These are phyloP conservation scores for Vigna hirtella DNA, from an alignment of 306 rosid genomes.

Conservation along the genomic window DNA sequence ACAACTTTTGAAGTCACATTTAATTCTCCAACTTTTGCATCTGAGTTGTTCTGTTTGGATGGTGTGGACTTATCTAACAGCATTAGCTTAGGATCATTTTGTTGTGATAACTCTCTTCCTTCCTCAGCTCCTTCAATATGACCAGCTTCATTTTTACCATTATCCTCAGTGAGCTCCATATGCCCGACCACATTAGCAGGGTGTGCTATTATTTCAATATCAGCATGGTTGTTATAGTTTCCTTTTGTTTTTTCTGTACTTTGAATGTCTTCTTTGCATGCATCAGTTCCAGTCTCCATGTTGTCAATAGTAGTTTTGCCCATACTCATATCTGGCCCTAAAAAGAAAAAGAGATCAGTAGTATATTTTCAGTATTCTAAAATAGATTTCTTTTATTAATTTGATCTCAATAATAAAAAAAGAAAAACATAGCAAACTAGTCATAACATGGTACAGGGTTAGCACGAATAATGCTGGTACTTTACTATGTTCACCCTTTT, in stretches of 20 bases:
- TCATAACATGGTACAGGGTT: slow-evolving; percentile 33
- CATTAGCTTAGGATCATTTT: slow-evolving; percentile 45
- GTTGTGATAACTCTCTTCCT: slow-evolving; percentile 48
- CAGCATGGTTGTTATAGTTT: slow-evolving; percentile 37
- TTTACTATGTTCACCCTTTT: slow-evolving; percentile 39
- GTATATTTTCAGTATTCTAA: slow-evolving; percentile 14
- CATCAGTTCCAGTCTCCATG: slow-evolving; percentile 44
- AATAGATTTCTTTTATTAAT: neutral
- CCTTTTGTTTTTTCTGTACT: slow-evolving; percentile 38
- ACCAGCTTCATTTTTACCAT: slow-evolving; percentile 40
- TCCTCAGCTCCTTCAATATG: slow-evolving; percentile 45
- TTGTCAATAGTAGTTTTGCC: slow-evolving; percentile 43
- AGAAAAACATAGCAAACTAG: slow-evolving; percentile 29
- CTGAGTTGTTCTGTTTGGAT: slow-evolving; percentile 40
- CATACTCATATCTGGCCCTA: slow-evolving; percentile 43
- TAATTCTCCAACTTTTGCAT: slow-evolving; percentile 42
- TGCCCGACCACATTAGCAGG: slow-evolving; percentile 39
- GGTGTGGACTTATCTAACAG: slow-evolving; percentile 44
- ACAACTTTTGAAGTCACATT: slow-evolving; percentile 45
- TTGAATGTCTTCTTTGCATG: slow-evolving; percentile 46
- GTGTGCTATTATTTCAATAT: slow-evolving; percentile 32
- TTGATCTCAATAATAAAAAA: neutral
- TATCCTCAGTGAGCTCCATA: slow-evolving; percentile 44
- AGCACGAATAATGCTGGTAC: slow-evolving; percentile 44
- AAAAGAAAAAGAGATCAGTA: slow-evolving; percentile 33